Base-by-base conservation (phyloP, 208 protist genomes). In the Acanthamoeba lenticulata region DNA sequence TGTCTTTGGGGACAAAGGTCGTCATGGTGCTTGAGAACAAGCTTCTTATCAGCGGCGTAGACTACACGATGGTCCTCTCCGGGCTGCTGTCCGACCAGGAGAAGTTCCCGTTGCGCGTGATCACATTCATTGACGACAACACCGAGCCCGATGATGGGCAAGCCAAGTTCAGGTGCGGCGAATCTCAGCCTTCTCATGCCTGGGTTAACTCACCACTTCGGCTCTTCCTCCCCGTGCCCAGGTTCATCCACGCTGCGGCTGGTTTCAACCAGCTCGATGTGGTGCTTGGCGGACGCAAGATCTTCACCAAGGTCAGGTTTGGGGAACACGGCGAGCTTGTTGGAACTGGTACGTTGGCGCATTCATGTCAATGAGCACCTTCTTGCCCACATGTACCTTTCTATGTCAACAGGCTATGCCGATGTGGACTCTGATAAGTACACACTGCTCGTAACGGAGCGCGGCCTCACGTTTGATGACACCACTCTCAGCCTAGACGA, bases 101-200 rank as follows among this genome's bases (percentile, higher is more conserved):
- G 42, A 83, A 83, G 42, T 83, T 29, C 42, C 74, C 74, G 24
- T n/a, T 83, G 36, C 74, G 74, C 42, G 32, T 83, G 15, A 44
- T 83, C 74, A 83, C 74, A 3, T 83, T 83, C 19, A 13, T 55
- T 5, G 74, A 83, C 42, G 74, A 83, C 74, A 83, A 83, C 42
- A 27, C 21, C 74, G 74, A 83, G 24, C 74, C 74, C 11, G 42
- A 49, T 7, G 74, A 45, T 1, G 74, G 74, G 38, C 21, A 83
- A n/a, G 74, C 74, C 3, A 83, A 83, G 29, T 24, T 74, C 2
- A 17, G 65, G 65, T 74, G 36, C 24, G 2, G n/a, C 62, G 1
- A 5, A 57, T 19, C 9, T 2, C 52, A 36, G 4, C 13, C 5
- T 38, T 69, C 32, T 29, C 62, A 15, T 29, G 5, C 17, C 21